Base-by-base conservation (phyloP, 106 monocot genomes). In the Posidonia australis region DNA sequence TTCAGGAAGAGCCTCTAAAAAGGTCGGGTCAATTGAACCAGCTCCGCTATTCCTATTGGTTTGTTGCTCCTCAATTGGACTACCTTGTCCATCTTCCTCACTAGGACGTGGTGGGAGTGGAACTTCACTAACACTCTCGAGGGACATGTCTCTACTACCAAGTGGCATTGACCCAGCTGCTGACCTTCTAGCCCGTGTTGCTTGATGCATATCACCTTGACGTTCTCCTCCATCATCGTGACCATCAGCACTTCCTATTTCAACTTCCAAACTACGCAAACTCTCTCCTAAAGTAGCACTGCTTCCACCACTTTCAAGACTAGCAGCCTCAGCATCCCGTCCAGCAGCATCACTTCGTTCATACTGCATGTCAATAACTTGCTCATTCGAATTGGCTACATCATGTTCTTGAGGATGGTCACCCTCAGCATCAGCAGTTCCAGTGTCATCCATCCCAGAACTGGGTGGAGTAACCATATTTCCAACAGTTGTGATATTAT, bases 231-330 rank as follows among this genome's bases (percentile, higher is more conserved):
- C 79, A 71, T 98, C 96, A 67, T 98, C 90, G 78, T 99, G 98
- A 19, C 98, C 98, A 64, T 99, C 98, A 57, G 74, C 83, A 76
- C 98, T 99, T 76, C 98, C 91, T 63, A 92, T 87, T 85, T 99
- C 98, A 13, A 99, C 91, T 63, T 99, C 98, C 78, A 92, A 81
- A 65, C 91, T 99, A 29, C 91, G 82, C 23, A 99, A 77, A 65
- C 84, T 86, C 73, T 90, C 94, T 26, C 98, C 98, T 68, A 99
- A 55, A 22, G 91, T 91, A 51, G 98, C 91, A 11, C 98, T 92
- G 71, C 87, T 91, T 51, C 85, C 98, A 81, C 91, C 92, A 77
- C 98, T 91, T 67, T 75, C 98, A 68, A 88, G 88, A 73, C 98
- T 99, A 18, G 85, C 88, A 46, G 87, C 91, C 74, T 98, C 96